phyloP scores from a whole-genome alignment of 2,329 filamentous ascomycete genomes.

The Ophiocordyceps camponoti-saundersi region DNA sequence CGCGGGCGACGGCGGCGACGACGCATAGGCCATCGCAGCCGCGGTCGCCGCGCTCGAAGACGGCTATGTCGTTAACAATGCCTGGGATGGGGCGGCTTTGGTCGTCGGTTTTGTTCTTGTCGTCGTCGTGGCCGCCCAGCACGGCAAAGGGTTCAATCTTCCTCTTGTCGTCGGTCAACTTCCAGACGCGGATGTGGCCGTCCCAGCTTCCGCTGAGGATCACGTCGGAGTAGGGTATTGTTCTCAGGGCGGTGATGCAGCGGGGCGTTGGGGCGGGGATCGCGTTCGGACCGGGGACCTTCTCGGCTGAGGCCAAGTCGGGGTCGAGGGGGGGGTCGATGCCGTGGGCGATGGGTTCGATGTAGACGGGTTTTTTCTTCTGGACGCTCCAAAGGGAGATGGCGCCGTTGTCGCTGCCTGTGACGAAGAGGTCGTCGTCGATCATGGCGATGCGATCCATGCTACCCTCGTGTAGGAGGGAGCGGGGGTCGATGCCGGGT shows the following conservation, averaged over 20 bases:
- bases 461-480: conserved; percentile 56
- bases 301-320: conserved; percentile 57
- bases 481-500: conserved; percentile 27
- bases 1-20: conserved; percentile 71
- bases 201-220: conserved; percentile 87
- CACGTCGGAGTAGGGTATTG: conserved; percentile 79
- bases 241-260: conserved; percentile 78
- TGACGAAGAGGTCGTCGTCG: conserved; percentile 78
- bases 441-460: conserved; percentile 87
- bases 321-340: conserved; percentile 55
- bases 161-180: conserved; percentile 65
- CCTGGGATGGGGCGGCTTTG: conserved; percentile 37
- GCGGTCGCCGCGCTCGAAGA: conserved; percentile 70
- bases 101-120: conserved; percentile 12
- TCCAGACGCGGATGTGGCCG: conserved; percentile 74
- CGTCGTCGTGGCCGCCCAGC: conserved; percentile 27
- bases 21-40: conserved; percentile 66
- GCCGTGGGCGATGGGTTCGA: conserved; percentile 68
- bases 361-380: conserved; percentile 88
- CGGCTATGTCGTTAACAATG: conserved; percentile 72
- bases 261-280: conserved; percentile 53
- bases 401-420: conserved; percentile 79
- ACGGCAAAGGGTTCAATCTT: conserved; percentile 57
- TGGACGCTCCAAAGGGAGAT: conserved; percentile 75
- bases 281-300: conserved; percentile 39